Evolutionary conservation across 805 yeast genomes (phyloP), one percentile per base, ranked within the genome.

Genomic region (Starmerella ratchasimensis): DNA sequence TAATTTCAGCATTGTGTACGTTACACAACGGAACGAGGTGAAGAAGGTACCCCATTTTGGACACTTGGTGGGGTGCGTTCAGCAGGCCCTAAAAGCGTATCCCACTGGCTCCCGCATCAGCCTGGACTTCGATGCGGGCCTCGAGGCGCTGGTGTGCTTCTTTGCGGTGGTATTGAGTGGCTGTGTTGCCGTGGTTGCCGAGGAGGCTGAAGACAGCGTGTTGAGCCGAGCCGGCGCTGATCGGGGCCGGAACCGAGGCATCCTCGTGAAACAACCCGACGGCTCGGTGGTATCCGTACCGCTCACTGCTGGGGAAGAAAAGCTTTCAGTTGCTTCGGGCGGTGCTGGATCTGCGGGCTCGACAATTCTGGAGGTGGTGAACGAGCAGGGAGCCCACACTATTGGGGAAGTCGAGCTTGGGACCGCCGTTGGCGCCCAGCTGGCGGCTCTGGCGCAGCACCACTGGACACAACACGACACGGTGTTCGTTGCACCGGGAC

Each of bases 371-470:
- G 32, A 18, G 23, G 28, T 13, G n/a, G 7, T 8, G 6, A 15
- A 11, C 5, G 32, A 18, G 21, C 15, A 3, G 23, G 23, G 9
- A 13, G 28, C 9, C 14, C 6, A 13, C n/a, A 11, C 28, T 10
- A 45, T 49, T 37, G 24, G 47, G n/a, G 46, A 49, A 28, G 36
- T 39, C 25, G 48, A 50, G 27, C 42, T 61, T 14, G 60, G 60
- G 5, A 44, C 57, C 1, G 55, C 63, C 1, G 45, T 61, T 8
- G 63, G 63, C 1, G 53, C 60, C 6, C 64, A 61, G 42, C 38
- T 60, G 34, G 50, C 55, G 17, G 52, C 52, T 1, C 45, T 60
- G 16, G 38, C 43, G 11, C 48, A 51, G 13, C 50, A 55, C 31
- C 53, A 49, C 27, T 53, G 60, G 57, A 41, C 20, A 0, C 15